Percentiles rank a stretch among this genome's conserved stretches.
phyloP scores from a whole-genome alignment of 2,329 filamentous ascomycete species.

The Grosmannia serpens region DNA sequence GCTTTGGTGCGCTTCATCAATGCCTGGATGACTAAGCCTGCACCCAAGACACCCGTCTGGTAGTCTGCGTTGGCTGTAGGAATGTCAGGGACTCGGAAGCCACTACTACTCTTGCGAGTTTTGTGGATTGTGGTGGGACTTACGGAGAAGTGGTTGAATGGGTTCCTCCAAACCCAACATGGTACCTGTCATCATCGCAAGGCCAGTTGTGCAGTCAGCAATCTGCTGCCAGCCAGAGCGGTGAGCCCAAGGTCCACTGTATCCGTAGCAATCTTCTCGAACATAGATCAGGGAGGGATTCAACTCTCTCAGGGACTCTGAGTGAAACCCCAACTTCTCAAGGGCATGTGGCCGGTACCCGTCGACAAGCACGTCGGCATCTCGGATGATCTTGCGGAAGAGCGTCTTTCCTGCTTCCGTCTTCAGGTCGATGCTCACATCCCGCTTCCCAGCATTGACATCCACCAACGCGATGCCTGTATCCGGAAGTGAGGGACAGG shows the following conservation, averaged over 20 bases:
- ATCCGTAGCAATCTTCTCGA: conserved; percentile 37
- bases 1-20: not conserved
- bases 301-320: conserved; percentile 25
- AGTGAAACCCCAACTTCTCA: conserved; percentile 25
- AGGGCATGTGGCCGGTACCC: conserved; percentile 37
- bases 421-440: conserved; percentile 32
- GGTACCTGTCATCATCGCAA: not conserved
- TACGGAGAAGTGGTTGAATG: not conserved
- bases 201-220: conserved; percentile 18
- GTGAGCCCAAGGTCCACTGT: conserved; percentile 29
- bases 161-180: not conserved
- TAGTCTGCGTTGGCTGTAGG: not conserved
- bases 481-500: conserved; percentile 28
- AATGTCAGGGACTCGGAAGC: too few relatives aligned
- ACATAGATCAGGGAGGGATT: conserved; percentile 31
- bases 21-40: not conserved
- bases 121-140: too few relatives aligned
- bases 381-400: conserved; percentile 18
- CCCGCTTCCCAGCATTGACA: conserved; percentile 32
- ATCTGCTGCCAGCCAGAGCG: conserved; percentile 39
- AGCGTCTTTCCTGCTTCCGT: conserved; percentile 23
- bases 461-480: conserved; percentile 25
- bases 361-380: conserved; percentile 41
- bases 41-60: not conserved
- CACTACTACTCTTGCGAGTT: too few relatives aligned